phyloP scores from a whole-genome alignment of 2,329 filamentous ascomycete genomes.

The Chrysoporthe deuterocubensis region DNA sequence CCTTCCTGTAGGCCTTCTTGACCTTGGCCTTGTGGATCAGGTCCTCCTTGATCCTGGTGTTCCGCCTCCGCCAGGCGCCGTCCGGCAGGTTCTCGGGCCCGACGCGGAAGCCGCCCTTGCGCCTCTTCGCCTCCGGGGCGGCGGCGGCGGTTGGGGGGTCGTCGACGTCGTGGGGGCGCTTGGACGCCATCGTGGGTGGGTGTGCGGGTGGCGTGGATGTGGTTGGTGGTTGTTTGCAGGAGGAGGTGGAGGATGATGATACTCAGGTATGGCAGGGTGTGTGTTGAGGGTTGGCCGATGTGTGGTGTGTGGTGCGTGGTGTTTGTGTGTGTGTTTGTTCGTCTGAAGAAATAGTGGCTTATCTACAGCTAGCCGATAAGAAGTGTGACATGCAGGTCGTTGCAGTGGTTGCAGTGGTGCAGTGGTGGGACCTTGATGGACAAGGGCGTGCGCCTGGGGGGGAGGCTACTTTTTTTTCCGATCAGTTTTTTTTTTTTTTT shows the following conservation, averaged over 20 bases:
- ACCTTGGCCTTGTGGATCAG: conserved; percentile 92
- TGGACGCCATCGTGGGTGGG: conserved; percentile 56
- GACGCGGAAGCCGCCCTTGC: conserved; percentile 81
- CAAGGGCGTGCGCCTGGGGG: background rate
- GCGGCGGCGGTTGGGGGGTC: conserved; percentile 40
- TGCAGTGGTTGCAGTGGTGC: background rate
- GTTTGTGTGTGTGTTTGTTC: no score
- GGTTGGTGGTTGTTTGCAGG: background rate
- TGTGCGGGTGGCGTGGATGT: no score
- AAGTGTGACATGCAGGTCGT: conserved; percentile 13
- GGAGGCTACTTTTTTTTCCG: conserved; percentile 3
- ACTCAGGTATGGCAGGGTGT: no score
- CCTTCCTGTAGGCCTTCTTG: conserved; percentile 88
- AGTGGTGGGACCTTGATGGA: conserved; percentile 26
- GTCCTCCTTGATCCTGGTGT: conserved; percentile 83
- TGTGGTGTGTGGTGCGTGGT: no score
- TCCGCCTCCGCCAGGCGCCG: conserved; percentile 81
- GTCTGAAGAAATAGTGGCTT: no score
- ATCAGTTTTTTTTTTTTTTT: background rate
- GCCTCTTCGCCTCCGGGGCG: conserved; percentile 52
- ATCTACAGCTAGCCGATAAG: background rate
- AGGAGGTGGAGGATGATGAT: no score
- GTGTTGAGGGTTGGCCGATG: no score
- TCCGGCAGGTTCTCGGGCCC: conserved; percentile 91
- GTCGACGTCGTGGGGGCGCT: conserved; percentile 53